Base-by-base conservation (phyloP, 2,329 filamentous ascomycete species). In the Lasiodiplodia sp. region DNA sequence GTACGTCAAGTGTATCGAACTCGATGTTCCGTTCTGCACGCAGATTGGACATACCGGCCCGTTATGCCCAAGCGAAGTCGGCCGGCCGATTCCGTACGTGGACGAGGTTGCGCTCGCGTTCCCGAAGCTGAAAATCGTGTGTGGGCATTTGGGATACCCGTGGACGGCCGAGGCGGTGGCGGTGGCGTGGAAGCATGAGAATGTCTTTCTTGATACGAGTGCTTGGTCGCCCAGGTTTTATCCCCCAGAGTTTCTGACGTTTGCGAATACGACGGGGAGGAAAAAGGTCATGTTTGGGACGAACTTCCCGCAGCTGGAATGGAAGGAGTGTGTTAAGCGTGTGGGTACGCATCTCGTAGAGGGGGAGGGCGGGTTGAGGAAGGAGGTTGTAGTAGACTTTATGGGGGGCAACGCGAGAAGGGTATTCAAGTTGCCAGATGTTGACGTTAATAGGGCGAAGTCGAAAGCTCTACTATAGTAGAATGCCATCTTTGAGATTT, bases 141-240 rank as follows among this genome's bases (percentile, higher is more conserved):
- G 52, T 12, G 52, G 52, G 2, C 52, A 55, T 12, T 7, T 55
- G 10, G 25, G 52, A 8, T 75, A 72, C 67, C 74, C 72, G 4
- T 75, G 73, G 74, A 70, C 71, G 4, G 66, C 68, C 10, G 74
- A 74, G 38, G 74, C 67, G 49, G 70, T 71, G 7, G 70, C 68
- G 4, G 73, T 74, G 8, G 73, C 71, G 6, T 75, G 73, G 73
- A 75, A 75, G 57, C 74, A 75, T 66, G 65, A 69, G 47, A 75
- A 75, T 53, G 70, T 74, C 28, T 74, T 72, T 44, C 74, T 76
- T 53, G 72, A 75, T 58, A 74, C 73, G 5, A 69, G 64, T 28
- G 74, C 73, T 23, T 74, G 65, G 57, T 68, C 66, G 12, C 72
- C 73, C 1, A 75, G 75, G 28, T 28, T 28, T 40, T 75, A 75